A percentile compares a stretch with the other conserved stretches of the same genome.
phyloP scores from a whole-genome alignment of 2,329 filamentous ascomycete genomes.

The Monilinia laxa region DNA sequence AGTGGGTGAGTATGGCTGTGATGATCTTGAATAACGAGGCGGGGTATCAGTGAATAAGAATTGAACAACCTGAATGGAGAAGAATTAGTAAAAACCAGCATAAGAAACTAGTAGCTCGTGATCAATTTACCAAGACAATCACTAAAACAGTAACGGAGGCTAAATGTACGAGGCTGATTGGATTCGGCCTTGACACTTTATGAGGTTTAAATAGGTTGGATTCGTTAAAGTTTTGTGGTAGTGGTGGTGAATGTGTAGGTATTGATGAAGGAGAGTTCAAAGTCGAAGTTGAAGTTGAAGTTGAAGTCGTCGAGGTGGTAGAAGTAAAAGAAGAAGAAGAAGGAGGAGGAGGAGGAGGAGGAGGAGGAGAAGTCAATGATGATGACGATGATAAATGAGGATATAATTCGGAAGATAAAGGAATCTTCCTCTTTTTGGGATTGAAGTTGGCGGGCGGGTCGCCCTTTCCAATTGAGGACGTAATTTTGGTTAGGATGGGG shows the following conservation, averaged over 20 bases:
- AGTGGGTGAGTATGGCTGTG: slow-evolving; percentile 36
- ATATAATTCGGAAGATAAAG: slow-evolving; percentile 1
- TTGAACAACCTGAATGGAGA: slow-evolving; percentile 48
- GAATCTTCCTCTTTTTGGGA: slow-evolving; percentile 7
- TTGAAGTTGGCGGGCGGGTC: slow-evolving; percentile 20
- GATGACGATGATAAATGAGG: slow-evolving; percentile 15
- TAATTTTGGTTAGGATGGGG: slow-evolving; percentile 25
- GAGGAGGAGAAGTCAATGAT: background rate
- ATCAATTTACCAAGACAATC: slow-evolving; percentile 37
- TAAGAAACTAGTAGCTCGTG: background rate
- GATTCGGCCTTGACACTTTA: slow-evolving; percentile 34
- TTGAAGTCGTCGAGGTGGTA: background rate
- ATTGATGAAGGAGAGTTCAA: background rate
- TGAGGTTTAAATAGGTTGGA: slow-evolving; percentile 24
- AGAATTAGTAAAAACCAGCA: slow-evolving; percentile 19
- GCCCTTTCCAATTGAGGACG: slow-evolving; percentile 26
- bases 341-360: background rate
- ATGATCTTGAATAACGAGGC: slow-evolving; percentile 41
- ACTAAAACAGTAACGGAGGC: slow-evolving; percentile 39
- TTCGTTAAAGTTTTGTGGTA: background rate
- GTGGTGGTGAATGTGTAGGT: background rate
- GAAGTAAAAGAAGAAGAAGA: background rate
- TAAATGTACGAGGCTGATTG: slow-evolving; percentile 38
- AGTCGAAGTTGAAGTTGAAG: background rate
- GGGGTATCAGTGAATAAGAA: slow-evolving; percentile 46